Evolutionary conservation across 495 filamentous ascomycete species (phyloP), one percentile per base, ranked within the genome.

Genomic region (Penicillium cinerascens): DNA sequence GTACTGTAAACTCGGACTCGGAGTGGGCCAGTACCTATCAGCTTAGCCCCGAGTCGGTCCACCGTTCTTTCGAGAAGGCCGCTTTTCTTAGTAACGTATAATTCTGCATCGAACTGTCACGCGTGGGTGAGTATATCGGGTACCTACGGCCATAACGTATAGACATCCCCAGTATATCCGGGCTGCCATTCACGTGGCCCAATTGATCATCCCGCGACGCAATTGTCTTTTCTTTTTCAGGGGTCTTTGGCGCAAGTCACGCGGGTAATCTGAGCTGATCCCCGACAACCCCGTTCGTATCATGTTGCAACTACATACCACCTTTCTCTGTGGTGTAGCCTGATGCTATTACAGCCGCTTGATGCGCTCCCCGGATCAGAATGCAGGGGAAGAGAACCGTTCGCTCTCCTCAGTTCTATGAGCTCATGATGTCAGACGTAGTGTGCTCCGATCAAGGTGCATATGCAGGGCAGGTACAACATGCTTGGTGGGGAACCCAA

Each of bases 391-490:
- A 33, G 10, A 15, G 11, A 33, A 33, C 29, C 1, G 2, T 33
- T 33, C 10, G 2, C 29, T 33, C 11, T 13, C 29, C 29, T 33
- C 2, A 4, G 29, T 6, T 10, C 29, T 33, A 33, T 33, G 29
- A 8, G 26, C 58, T 50, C 58, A 60, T 60, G 20, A 60, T 48
- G 29, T 56, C 58, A 20, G 56, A 56, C n/a, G 45, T 60, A 22
- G 47, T 42, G 18, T 47, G 56, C 45, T 50, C 56, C 8, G 49
- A 29, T 29, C 26, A 10, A 29, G 26, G 11, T 86, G 74, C 54
- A 86, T 76, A 66, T 87, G 79, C 55, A 84, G 77, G 47, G 73
- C 68, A 13, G 74, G 71, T 54, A 84, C 52, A 6, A 62, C 65
- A 66, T 87, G 84, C 15, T 52, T 47, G 23, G 46, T 9, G n/a